These are phyloP conservation scores for Guadua angustifolia DNA, from an alignment of 176 grass and related monocot genomes.

Conservation along the genomic window DNA sequence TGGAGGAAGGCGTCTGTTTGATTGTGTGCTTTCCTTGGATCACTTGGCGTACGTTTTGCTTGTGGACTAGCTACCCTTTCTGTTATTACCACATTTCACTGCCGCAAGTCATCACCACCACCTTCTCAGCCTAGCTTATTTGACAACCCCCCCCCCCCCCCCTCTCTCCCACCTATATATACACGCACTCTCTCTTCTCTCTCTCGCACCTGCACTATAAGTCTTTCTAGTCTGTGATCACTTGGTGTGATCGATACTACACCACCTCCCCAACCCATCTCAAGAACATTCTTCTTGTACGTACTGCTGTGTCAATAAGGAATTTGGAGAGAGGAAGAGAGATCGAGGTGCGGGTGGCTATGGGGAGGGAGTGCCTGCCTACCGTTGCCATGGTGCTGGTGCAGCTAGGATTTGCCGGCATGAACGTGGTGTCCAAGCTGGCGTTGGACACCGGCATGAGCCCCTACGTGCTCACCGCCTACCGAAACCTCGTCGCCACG, in stretches of 20 bases:
- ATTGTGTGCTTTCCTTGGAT: not conserved
- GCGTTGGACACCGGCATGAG: slow-evolving; percentile 91
- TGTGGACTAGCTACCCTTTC: slow-evolving; percentile 37
- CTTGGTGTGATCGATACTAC: slow-evolving; percentile 33
- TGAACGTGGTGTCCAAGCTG: slow-evolving; percentile 90
- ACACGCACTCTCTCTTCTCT: not conserved
- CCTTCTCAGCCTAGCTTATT: not conserved
- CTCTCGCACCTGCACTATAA: not conserved
- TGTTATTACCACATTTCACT: slow-evolving; percentile 49
- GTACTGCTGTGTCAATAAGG: not conserved
- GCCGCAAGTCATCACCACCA: slow-evolving; percentile 49
- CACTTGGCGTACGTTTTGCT: slow-evolving; percentile 21
- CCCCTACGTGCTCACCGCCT: slow-evolving; percentile 88
- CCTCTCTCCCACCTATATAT: slow-evolving; percentile 28
- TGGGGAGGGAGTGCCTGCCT: slow-evolving; percentile 57
- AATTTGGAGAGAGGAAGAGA: not conserved
- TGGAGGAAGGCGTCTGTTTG: not conserved
- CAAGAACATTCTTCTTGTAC: not conserved
- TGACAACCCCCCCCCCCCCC: too few species aligned
- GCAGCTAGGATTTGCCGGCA: slow-evolving; percentile 81
- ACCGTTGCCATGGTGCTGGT: slow-evolving; percentile 76
- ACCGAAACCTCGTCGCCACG: slow-evolving; percentile 86
- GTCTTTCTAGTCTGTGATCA: slow-evolving; percentile 11
- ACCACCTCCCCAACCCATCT: slow-evolving; percentile 10
- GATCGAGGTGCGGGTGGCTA: not conserved